phyloP scores from a whole-genome alignment of 495 filamentous ascomycete species.

The Penicillium nucicola region DNA sequence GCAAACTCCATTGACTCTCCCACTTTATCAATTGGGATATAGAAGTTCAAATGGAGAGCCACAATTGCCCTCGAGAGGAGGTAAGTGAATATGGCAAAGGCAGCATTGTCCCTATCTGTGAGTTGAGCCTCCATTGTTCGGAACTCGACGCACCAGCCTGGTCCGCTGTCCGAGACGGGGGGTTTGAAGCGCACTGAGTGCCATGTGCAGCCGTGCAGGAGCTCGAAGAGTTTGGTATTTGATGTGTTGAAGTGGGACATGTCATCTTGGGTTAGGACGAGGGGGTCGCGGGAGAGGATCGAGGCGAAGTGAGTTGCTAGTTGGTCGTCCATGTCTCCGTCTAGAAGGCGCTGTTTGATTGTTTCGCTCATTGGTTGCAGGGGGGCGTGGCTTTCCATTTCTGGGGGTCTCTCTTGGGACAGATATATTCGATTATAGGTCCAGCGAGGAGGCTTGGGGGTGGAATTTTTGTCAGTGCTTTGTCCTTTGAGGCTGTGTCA shows the following conservation, averaged over 20 bases:
- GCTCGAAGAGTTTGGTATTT: conserved; percentile 84
- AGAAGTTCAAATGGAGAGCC: conserved; percentile 27
- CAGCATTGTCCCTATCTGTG: not conserved
- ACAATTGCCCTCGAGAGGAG: not conserved
- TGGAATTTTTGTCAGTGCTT: too few relatives aligned
- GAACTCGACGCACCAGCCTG: not conserved
- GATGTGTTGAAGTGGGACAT: conserved; percentile 68
- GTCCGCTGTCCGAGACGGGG: not conserved
- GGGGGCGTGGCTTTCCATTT: conserved; percentile 60
- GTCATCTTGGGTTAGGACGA: conserved; percentile 83
- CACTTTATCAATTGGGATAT: conserved; percentile 68
- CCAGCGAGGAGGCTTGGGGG: conserved; percentile 56
- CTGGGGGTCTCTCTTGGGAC: conserved; percentile 65
- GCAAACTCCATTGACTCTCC: conserved; percentile 87
- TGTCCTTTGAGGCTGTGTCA: too few relatives aligned
- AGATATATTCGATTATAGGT: conserved; percentile 91
- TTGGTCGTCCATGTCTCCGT: conserved; percentile 83
- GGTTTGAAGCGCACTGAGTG: conserved; percentile 36
- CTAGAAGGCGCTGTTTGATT: conserved; percentile 69
- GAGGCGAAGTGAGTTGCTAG: conserved; percentile 92
- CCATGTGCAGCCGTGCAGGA: conserved; percentile 88
- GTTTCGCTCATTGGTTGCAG: conserved; percentile 72
- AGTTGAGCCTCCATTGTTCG: conserved; percentile 2
- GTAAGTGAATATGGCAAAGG: not conserved
- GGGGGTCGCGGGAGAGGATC: conserved; percentile 85